Evolutionary conservation across 2,329 filamentous ascomycete species (phyloP).

Genomic region (Cladosporium sp.): DNA sequence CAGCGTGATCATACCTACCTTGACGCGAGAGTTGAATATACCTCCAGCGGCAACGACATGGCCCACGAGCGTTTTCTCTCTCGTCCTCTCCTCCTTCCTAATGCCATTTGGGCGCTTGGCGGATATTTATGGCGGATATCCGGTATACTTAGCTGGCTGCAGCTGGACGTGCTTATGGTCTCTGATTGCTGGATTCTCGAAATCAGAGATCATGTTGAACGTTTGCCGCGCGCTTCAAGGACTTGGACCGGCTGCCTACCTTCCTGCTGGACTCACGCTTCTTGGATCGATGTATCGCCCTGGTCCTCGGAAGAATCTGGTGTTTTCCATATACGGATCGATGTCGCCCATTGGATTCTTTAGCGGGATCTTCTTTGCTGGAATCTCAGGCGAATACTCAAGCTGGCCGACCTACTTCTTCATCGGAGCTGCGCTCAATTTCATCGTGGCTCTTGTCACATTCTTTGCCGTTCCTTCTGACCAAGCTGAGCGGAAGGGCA

Average conservation of each 20-base stretch:
- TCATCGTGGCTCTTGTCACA: slow-evolving; percentile 42
- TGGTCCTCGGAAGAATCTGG: slow-evolving; percentile 33
- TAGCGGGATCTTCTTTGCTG: slow-evolving; percentile 61
- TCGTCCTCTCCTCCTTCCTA: slow-evolving; percentile 46
- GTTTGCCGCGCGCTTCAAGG: slow-evolving; percentile 33
- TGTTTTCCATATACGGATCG: slow-evolving; percentile 44
- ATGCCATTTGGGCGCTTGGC: slow-evolving; percentile 43
- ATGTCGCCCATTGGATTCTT: slow-evolving; percentile 55
- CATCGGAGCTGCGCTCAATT: slow-evolving; percentile 54
- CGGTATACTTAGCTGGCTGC: slow-evolving; percentile 57
- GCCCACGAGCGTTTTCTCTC: slow-evolving; percentile 7
- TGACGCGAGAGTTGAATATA: neutral
- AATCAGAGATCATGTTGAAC: slow-evolving; percentile 32
- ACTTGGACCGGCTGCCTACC: slow-evolving; percentile 32
- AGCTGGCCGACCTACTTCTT: slow-evolving; percentile 67
- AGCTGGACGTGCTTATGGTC: slow-evolving; percentile 38
- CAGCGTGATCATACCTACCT: neutral
- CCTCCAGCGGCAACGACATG: neutral
- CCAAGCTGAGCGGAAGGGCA: slow-evolving; percentile 30
- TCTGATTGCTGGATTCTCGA: slow-evolving; percentile 29
- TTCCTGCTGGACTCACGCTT: slow-evolving; percentile 30
- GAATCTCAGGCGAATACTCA: slow-evolving; percentile 51
- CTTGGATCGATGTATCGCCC: slow-evolving; percentile 33
- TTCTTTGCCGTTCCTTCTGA: slow-evolving; percentile 50
- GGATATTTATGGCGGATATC: slow-evolving; percentile 60